phyloP scores from a whole-genome alignment of 352 stramenopile species.

The Globisporangium okanoganense region DNA sequence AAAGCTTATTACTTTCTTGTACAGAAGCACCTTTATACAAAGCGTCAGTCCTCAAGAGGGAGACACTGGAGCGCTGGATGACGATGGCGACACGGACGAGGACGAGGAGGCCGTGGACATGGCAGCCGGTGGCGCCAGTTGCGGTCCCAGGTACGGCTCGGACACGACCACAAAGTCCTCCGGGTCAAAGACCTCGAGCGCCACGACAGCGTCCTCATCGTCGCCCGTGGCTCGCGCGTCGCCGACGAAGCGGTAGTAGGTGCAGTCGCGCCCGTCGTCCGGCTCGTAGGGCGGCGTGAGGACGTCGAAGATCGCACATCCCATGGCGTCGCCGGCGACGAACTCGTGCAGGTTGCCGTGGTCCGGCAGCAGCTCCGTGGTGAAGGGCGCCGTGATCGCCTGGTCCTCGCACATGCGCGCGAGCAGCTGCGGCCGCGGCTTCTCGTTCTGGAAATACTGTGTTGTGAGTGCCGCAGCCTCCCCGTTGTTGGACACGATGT shows the following conservation, averaged over 20 bases:
- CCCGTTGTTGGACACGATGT: slow-evolving; percentile 28
- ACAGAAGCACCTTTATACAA: background rate
- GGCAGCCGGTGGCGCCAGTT: slow-evolving; percentile 12
- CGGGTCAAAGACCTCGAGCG: slow-evolving; percentile 50
- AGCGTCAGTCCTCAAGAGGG: background rate
- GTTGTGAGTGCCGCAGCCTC: background rate
- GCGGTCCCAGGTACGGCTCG: slow-evolving; percentile 45
- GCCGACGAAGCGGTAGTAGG: slow-evolving; percentile 63
- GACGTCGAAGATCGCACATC: slow-evolving; percentile 85
- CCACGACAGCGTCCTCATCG: slow-evolving; percentile 14
- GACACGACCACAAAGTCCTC: slow-evolving; percentile 50
- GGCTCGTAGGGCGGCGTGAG: slow-evolving; percentile 81
- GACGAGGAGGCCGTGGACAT: slow-evolving; percentile 1
- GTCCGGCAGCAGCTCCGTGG: slow-evolving; percentile 65
- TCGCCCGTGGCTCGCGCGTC: slow-evolving; percentile 5
- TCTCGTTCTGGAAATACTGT: background rate
- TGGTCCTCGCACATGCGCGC: slow-evolving; percentile 43
- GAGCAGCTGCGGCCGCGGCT: slow-evolving; percentile 10
- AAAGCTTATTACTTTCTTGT: background rate
- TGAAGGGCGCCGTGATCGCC: slow-evolving; percentile 48
- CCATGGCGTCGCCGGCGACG: slow-evolving; percentile 55
- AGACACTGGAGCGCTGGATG: background rate
- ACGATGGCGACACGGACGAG: slow-evolving; percentile 4
- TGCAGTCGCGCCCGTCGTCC: slow-evolving; percentile 61
- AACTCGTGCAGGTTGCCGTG: slow-evolving; percentile 79